These are phyloP conservation scores for Coemansia reversa DNA, from an alignment of 192 early-diverging fungal species.

Conservation along the genomic window DNA sequence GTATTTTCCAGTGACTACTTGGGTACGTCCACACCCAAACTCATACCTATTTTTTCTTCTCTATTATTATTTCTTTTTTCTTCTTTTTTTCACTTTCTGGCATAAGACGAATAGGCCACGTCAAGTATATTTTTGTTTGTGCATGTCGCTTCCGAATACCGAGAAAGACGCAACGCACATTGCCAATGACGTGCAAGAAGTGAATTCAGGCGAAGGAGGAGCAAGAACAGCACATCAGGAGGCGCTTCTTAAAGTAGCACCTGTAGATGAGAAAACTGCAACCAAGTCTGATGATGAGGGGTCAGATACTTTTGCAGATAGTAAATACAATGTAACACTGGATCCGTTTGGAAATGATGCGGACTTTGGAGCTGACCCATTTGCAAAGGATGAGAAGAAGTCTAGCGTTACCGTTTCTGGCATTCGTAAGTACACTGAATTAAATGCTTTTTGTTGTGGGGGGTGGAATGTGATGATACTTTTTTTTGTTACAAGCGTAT, in stretches of 20 bases:
- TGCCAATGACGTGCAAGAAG: background rate
- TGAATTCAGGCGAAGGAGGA: no score
- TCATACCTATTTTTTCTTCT: background rate
- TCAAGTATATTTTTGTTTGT: slow-evolving; percentile 5
- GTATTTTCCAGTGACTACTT: slow-evolving; percentile 5
- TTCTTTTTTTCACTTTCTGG: slow-evolving; percentile 6
- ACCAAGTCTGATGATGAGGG: background rate
- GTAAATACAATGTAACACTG: background rate
- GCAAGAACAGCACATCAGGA: background rate
- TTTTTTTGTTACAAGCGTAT: background rate
- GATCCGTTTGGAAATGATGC: background rate
- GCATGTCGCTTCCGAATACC: slow-evolving; percentile 1
- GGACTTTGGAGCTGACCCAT: slow-evolving; percentile 1
- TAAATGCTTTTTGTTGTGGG: background rate
- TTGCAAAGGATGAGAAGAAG: slow-evolving; percentile 1
- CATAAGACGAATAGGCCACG: background rate
- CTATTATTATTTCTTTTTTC: slow-evolving; percentile 5
- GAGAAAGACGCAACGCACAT: background rate
- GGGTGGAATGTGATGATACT: background rate
- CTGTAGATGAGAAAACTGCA: background rate
- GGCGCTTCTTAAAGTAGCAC: background rate
- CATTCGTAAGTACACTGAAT: slow-evolving; percentile 14
- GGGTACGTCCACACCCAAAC: no score
- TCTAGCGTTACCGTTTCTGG: slow-evolving; percentile 1
- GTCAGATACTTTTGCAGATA: background rate